Evolutionary conservation across 2,329 filamentous ascomycete species (phyloP), one percentile per base, ranked within the genome.

Genomic region (Trichoderma koningiopsis): DNA sequence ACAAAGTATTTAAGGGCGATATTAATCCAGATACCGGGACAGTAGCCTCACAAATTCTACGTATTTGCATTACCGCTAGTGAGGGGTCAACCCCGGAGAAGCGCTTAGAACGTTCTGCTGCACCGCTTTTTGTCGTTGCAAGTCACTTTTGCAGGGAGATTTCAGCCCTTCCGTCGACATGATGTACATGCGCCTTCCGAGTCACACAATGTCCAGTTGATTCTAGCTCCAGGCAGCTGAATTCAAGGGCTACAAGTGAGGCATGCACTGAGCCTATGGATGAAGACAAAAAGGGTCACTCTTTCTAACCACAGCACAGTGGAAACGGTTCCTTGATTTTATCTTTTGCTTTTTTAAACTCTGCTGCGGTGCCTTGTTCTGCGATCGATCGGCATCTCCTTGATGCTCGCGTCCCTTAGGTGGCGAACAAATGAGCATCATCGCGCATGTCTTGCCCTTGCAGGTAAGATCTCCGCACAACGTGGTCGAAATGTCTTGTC

Each of bases 101-200:
- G 37, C 58, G 40, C n/a, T 61, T 61, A 47, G 58, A 61, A 61
- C 58, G 58, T 61, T 61, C 58, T 61, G 58, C 40, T 49, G 29
- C 3, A n/a, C 58, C 10, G 14, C 47, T 64, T 10, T 13, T 37
- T 35, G 31, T 55, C 47, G 61, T 29, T 22, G 2, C 10, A 19
- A 43, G 40, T 43, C 40, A 19, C 7, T 43, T 43, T 43, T 49
- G n/a, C 43, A 47, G 14, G 14, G 16, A n/a, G 43, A 47, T n/a
- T n/a, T 37, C 35, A 60, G 57, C 57, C 57, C 60, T 62, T 62
- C 52, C 5, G 27, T 22, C 33, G 53, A 62, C 40, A 40, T 16
- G 37, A 19, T 16, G 37, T 19, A 35, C 59, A 62, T 53, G 31
- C 60, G 60, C 60, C 60, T 33, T 49, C 13, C 47, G 47, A 33